Evolutionary conservation across 768 basidiomycete species (phyloP), one percentile per base, ranked within the genome.

Genomic region (Kwoniella sp.): DNA sequence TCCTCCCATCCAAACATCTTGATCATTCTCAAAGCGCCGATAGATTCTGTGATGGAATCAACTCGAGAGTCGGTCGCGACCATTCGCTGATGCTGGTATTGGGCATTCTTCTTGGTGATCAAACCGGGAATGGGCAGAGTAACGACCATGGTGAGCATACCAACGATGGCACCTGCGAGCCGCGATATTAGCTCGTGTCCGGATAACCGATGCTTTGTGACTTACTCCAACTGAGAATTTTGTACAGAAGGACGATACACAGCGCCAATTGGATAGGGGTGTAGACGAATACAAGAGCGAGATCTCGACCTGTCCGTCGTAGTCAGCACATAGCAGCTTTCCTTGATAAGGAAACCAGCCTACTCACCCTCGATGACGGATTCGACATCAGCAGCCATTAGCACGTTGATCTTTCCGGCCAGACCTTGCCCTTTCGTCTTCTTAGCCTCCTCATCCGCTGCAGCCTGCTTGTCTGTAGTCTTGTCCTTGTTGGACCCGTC

Each of bases 401-500:
- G 81, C 60, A 90, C 91, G 76, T 89, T 91, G 75, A 92, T 87
- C 74, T 86, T 89, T 11, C 91, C 90, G 38, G 87, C 85, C 22
- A 90, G 79, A 55, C 72, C 73, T 61, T 77, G 76, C 11, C 69
- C 72, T 22, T 69, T 69, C 38, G 67, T 31, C 31, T 71, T 66
- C 34, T 59, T 63, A 9, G 65, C 60, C 28, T 67, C 63, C 38
- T 63, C 64, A 29, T 63, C 61, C 7, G 67, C 63, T 15, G 80
- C 81, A 12, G 79, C 75, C 58, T 66, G 68, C 63, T 66, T 70
- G 55, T 61, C 67, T 25, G n/a, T 30, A 15, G 41, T 58, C 54
- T 54, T 63, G 30, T 48, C 66, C 31, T 65, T 60, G 25, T 53
- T 61, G 23, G 68, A 59, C 22, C 50, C 58, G n/a, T 41, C 61